Base-by-base conservation (phyloP, 495 filamentous ascomycete species). In the Aspergillus diversus region DNA sequence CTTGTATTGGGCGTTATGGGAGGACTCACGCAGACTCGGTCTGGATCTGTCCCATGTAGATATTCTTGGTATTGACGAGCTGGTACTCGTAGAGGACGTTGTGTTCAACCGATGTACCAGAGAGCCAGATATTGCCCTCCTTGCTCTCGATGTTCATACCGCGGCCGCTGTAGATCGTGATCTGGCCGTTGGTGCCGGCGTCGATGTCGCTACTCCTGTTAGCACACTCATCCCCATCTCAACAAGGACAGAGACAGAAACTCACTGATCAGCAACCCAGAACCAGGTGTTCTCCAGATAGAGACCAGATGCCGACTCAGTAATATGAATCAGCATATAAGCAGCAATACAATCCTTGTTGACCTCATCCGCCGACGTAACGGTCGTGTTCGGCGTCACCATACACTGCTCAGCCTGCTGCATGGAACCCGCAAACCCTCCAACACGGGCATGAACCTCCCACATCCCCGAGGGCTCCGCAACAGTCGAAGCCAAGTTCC, bases 51-150 rank as follows among this genome's bases (percentile, higher is more conserved):
- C 89, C 89, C 71, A 86, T 87, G 69, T 87, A 89, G 55, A 94
- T 79, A 63, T 90, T 87, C 66, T 84, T 77, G 5, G 91, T 90
- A 51, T 83, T 84, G 54, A 80, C 76, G 64, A 95, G 78, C 62
- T 95, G 89, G 80, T 94, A 96, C 71, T 96, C 90, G 70, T 92
- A 93, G 1, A 96, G 81, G 5, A 83, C 77, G 71, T 88, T 84
- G 74, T 96, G 92, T 75, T 96, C 92, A 5, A 87, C 87, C 0
- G 83, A 82, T 0, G 91, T 93, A 52, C 91, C 92, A 49, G 85
- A 77, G 15, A 90, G 75, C 89, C 90, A 90, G 43, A 85, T 69
- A 12, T 72, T 80, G 12, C 69, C 70, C 42, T 82, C 83, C 4
- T 32, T 60, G 33, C 57, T 60, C 70, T 91, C 87, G 33, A 88